Conservation (phyloP, 805 yeast species). For the Kluyveromyces lactis region DNA sequence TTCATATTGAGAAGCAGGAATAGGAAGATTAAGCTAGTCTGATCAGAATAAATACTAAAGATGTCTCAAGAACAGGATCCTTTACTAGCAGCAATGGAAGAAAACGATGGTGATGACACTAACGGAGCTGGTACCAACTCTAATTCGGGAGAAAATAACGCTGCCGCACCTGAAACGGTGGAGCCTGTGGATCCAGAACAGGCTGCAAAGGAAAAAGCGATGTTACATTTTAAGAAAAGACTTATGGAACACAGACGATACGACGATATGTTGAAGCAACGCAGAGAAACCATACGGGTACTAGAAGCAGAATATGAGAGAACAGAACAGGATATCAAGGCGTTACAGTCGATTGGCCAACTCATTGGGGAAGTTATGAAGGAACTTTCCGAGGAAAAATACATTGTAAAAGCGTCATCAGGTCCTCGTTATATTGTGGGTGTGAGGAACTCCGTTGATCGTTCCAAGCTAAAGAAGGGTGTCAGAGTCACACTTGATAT, state of each 20-base stretch:
- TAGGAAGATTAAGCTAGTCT: too few relatives aligned
- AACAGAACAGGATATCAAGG: conserved; percentile 95
- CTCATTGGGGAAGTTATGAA: conserved; percentile 94
- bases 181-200: conserved; percentile 49
- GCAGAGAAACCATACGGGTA: conserved; percentile 75
- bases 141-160: conserved; percentile 5
- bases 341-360: conserved; percentile 94
- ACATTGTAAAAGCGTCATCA: conserved; percentile 90
- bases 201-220: conserved; percentile 56
- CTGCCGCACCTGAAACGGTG: conserved; percentile 3
- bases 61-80: conserved; percentile 69
- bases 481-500: conserved; percentile 94
- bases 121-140: conserved; percentile 3
- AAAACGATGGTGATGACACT: conserved; percentile 7
- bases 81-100: conserved; percentile 54
- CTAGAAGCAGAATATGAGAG: conserved; percentile 78
- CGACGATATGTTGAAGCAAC: conserved; percentile 82
- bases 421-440: conserved; percentile 98
- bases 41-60: not conserved
- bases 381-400: conserved; percentile 89
- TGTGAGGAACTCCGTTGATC: conserved; percentile 85
- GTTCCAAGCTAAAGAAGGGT: conserved; percentile 79
- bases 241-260: conserved; percentile 88
- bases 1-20: too few relatives aligned
- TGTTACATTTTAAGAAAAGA: conserved; percentile 72